Base-by-base conservation (phyloP, 441 rosid genomes). In the Metrosideros polymorpha region DNA sequence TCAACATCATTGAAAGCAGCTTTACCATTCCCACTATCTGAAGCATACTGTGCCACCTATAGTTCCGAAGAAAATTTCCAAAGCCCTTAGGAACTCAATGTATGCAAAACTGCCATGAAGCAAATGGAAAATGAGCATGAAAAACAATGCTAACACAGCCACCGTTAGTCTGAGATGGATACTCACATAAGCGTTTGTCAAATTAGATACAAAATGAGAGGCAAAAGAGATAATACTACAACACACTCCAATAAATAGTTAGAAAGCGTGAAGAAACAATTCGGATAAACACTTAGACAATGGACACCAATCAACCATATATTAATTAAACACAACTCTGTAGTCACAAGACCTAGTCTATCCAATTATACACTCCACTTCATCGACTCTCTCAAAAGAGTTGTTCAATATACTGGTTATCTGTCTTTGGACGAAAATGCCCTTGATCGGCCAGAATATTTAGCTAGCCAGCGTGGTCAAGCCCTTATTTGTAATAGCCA, bases 41-140 rank as follows among this genome's bases (percentile, higher is more conserved):
- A 95, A 89, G 99, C 98, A 85, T 97, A 95, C 79, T 97, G 99
- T 56, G 99, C 98, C 61, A 96, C 98, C 98, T 96, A 92, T 88
- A 84, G 91, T 90, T 91, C 88, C 91, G 54, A 93, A 90, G 84
- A 91, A 89, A 92, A 90, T 90, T 86, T 89, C 89, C 91, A 89
- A 92, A 89, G 88, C 86, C 90, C 92, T 71, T 75, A 92, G 89
- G 87, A 88, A 91, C 90, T 89, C 90, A 91, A 12, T 76, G 90
- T 45, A 90, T 89, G 85, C 88, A 88, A 91, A 85, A 92, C 91
- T 90, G 91, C 90, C 88, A 90, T 85, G 61, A 89, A 90, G n/a
- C 86, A 86, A 86, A 85, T 71, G 32, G 55, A 54, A 39, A 88
- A 90, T 84, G 87, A 90, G 89, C 87, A 86, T 39, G 54, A 82